These are phyloP conservation scores for Lachancea mirantina DNA, from an alignment of 805 yeast genomes.

Conservation along the genomic window DNA sequence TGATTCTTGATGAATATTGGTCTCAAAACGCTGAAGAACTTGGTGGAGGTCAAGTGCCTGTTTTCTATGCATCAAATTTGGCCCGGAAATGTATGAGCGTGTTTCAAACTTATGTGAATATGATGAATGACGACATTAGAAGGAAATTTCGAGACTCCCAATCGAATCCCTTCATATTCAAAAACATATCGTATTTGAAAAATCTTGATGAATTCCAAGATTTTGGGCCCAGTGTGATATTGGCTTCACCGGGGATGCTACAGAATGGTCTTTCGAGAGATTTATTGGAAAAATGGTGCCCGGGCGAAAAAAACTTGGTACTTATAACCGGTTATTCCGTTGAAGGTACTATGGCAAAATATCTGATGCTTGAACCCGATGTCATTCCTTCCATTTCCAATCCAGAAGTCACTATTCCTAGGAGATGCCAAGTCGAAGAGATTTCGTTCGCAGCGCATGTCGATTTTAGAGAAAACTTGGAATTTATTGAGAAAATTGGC, in stretches of 20 bases:
- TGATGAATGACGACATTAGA: slow-evolving; percentile 92
- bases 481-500: slow-evolving; percentile 80
- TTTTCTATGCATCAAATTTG: slow-evolving; percentile 85
- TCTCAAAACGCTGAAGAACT: slow-evolving; percentile 72
- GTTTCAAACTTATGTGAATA: slow-evolving; percentile 89
- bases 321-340: slow-evolving; percentile 95
- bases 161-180: slow-evolving; percentile 86
- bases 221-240: slow-evolving; percentile 89
- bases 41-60: slow-evolving; percentile 49
- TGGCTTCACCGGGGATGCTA: slow-evolving; percentile 97
- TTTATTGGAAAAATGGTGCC: slow-evolving; percentile 92
- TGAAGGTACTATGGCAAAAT: slow-evolving; percentile 97
- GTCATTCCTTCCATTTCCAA: slow-evolving; percentile 80
- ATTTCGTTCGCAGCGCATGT: slow-evolving; percentile 99
- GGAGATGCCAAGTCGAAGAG: slow-evolving; percentile 83
- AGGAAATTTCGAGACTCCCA: slow-evolving; percentile 67
- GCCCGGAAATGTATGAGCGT: slow-evolving; percentile 97
- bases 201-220: slow-evolving; percentile 83
- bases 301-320: slow-evolving; percentile 84
- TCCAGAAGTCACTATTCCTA: slow-evolving; percentile 77
- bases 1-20: slow-evolving; percentile 96
- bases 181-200: slow-evolving; percentile 71
- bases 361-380: slow-evolving; percentile 76
- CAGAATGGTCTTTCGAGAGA: slow-evolving; percentile 94
- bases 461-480: slow-evolving; percentile 87